Evolutionary conservation across 345 rosid genomes (phyloP), one percentile per base, ranked within the genome.

Genomic region (Lepidium didymum): DNA sequence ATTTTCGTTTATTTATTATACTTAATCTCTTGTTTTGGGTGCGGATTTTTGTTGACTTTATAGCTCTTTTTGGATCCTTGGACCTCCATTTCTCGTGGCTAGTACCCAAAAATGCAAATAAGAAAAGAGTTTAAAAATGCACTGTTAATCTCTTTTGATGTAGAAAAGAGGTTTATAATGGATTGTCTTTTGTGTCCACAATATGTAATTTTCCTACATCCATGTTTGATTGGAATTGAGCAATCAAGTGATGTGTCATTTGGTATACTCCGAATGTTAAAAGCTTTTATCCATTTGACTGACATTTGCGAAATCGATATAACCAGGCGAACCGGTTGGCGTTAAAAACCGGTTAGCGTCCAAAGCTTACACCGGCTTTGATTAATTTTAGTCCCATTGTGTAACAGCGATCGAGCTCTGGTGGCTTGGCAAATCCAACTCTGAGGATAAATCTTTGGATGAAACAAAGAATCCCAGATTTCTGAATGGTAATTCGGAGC

Each of bases 401-500:
- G 12, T 25, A 25, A 38, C 21, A 50, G 13, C 1, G 37, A 56
- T 64, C 71, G 70, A 37, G 27, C 53, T 13, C 49, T 21, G 75
- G 56, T 49, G 31, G 12, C 23, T 52, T 52, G 38, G 31, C 62
- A 36, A 44, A 45, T 68, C 40, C n/a, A 57, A 25, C 11, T 69
- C 41, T 13, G 18, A 1, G 5, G 12, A 34, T 16, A 10, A 14
- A 16, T 45, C 56, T 38, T 59, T 72, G 25, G 59, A 64, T 47
- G 59, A 40, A 47, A 64, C 31, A 44, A 42, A 40, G 60, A 56
- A n/a, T 18, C 53, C 1, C 23, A 46, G 12, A 19, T 64, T 51
- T 42, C 23, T 65, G 25, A 73, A 73, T 73, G 77, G 71, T 73
- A 71, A 43, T 25, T 44, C 8, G 21, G 4, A 52, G 5, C 54